Base-by-base conservation (phyloP, 2,329 filamentous ascomycete species). In the Sarocladium oryzae region DNA sequence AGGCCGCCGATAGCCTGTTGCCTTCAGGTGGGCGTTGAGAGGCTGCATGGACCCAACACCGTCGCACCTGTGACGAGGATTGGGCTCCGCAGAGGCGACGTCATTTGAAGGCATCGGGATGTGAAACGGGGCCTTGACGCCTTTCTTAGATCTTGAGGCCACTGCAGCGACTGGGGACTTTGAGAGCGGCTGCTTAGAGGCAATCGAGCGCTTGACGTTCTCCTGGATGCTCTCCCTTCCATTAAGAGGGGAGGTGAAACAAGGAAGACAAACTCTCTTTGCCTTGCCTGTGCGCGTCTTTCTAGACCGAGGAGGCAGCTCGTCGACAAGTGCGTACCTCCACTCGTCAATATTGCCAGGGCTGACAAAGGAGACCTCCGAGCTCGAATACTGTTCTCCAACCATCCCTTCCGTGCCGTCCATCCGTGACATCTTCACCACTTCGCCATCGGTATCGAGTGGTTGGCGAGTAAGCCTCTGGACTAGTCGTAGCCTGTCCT, bases 251-350 rank as follows among this genome's bases (percentile, higher is more conserved):
- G 16, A 15, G 33, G 9, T 4, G 16, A 63, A 61, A 45, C 66
- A 69, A 38, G 64, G 62, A 10, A 64, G 52, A 46, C 65, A 69
- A 33, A 50, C 56, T 9, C 52, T 52, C 13, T 52, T 57, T 23
- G 46, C 36, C 16, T 52, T 55, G 15, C 16, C 20, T 3, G 10
- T 11, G 7, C 11, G 5, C 4, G n/a, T 18, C 15, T 48, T 33
- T 5, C 13, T 32, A 5, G 26, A 8, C 18, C 11, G 15, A 16
- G n/a, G 54, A 4, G 62, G 58, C 15, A 56, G 56, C 38, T 67
- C 60, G 11, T 68, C 63, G 28, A 66, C 61, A 28, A 69, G 58
- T 6, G 65, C 61, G 49, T 61, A 60, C 51, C 64, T 64, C 62
- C 64, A 66, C 24, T 66, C 63, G 49, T 65, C 60, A 55, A 63